Percentiles rank a stretch among this genome's conserved stretches.
Evolutionary conservation across 208 protist species (phyloP).

Genomic region (Herpetomonas muscarum): DNA sequence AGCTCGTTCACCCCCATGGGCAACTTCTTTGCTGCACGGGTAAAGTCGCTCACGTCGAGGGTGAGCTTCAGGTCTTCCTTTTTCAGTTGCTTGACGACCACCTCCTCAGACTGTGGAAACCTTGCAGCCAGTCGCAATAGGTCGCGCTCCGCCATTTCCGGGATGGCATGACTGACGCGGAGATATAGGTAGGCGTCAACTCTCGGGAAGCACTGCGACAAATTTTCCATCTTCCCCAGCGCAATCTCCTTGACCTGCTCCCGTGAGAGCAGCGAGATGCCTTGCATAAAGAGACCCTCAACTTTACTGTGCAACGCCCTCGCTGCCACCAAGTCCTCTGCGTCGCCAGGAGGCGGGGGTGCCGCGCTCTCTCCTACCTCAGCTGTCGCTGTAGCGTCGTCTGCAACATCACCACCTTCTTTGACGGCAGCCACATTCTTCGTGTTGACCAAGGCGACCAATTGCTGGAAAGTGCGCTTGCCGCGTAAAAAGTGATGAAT

Average conservation of each 20-base stretch:
- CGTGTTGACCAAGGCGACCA: too few species aligned
- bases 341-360: not conserved
- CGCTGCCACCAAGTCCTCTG: not conserved
- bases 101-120: slow-evolving; percentile 31
- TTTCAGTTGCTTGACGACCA: slow-evolving; percentile 36
- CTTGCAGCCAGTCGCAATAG: slow-evolving; percentile 50
- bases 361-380: too few species aligned
- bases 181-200: slow-evolving; percentile 28
- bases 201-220: slow-evolving; percentile 35
- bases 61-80: slow-evolving; percentile 38
- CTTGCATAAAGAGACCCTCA: slow-evolving; percentile 20
- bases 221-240: slow-evolving; percentile 35
- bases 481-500: too few species aligned
- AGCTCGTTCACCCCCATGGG: slow-evolving; percentile 57
- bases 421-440: too few species aligned
- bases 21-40: slow-evolving; percentile 38
- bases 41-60: slow-evolving; percentile 65
- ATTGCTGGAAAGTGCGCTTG: too few species aligned
- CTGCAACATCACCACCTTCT: too few species aligned
- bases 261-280: slow-evolving; percentile 20
- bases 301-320: slow-evolving; percentile 2
- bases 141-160: slow-evolving; percentile 42
- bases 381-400: too few species aligned
- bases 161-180: slow-evolving; percentile 26
- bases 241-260: slow-evolving; percentile 42